A percentile compares a stretch with the other conserved stretches of the same genome.
Conservation (phyloP, 805 yeast species). For the Candida mattraensis region DNA sequence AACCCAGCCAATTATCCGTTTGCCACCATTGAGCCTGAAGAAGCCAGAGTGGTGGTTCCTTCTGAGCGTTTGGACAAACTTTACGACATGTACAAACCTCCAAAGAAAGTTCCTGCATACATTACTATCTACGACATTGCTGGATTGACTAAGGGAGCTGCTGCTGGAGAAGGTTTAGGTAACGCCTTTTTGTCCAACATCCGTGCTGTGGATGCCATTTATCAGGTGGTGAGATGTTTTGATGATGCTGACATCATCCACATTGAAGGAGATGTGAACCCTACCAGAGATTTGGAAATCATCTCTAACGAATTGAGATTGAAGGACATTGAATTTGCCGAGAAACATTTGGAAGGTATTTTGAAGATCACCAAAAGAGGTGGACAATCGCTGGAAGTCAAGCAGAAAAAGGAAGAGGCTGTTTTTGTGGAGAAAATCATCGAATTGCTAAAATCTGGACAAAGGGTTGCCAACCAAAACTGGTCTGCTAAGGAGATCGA, state of each 20-base stretch:
- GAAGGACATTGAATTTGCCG: conserved; percentile 92
- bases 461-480: conserved; percentile 55
- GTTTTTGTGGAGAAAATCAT: conserved; percentile 54
- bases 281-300: conserved; percentile 90
- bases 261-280: conserved; percentile 95
- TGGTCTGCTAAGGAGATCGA: conserved; percentile 69
- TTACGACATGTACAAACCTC: conserved; percentile 73
- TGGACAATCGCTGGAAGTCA: conserved; percentile 64
- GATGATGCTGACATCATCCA: conserved; percentile 98
- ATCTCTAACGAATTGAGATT: conserved; percentile 88
- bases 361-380: conserved; percentile 61
- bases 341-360: conserved; percentile 55
- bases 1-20: conserved; percentile 98
- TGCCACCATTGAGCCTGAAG: conserved; percentile 98
- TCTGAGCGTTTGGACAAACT: conserved; percentile 82
- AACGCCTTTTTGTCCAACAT: conserved; percentile 96
- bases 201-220: conserved; percentile 96
- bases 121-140: conserved; percentile 96
- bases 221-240: conserved; percentile 96
- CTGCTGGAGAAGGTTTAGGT: conserved; percentile 96
- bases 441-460: conserved; percentile 64
- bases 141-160: conserved; percentile 96
- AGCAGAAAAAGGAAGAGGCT: conserved; percentile 63
- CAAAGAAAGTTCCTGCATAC: conserved; percentile 85
- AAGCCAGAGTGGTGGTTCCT: conserved; percentile 93